Conservation (phyloP, 305 asterid genomes). For the Fraxinus sp. region DNA sequence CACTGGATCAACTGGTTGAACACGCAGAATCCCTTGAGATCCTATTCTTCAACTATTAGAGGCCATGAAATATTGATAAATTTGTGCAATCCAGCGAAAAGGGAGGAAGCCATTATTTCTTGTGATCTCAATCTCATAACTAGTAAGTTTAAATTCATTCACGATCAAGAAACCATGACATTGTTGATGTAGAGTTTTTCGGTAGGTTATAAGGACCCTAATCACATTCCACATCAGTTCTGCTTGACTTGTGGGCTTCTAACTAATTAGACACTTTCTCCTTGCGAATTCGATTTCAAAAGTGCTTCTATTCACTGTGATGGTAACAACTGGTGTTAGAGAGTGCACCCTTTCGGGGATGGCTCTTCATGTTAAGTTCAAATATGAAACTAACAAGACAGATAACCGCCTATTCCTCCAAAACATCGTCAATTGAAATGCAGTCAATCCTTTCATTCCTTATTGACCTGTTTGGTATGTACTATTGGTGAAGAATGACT, state of each 20-base stretch:
- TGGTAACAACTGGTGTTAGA: not conserved
- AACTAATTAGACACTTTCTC: not conserved
- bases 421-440: not conserved
- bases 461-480: not conserved
- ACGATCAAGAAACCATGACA: not conserved
- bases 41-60: slow-evolving; percentile 65
- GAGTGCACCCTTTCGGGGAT: not conserved
- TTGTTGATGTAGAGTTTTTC: not conserved
- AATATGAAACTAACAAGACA: not conserved
- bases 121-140: slow-evolving; percentile 72
- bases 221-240: not conserved
- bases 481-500: not conserved
- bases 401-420: not conserved
- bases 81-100: slow-evolving; percentile 26
- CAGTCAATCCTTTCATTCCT: not conserved
- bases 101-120: slow-evolving; percentile 74
- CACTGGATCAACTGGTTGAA: slow-evolving; percentile 44
- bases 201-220: not conserved
- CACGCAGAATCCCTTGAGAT: slow-evolving; percentile 55
- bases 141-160: slow-evolving; percentile 39
- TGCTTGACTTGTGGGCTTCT: not conserved
- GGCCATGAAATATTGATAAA: slow-evolving; percentile 72
- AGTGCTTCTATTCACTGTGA: not conserved
- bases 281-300: not conserved
- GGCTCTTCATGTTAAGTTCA: not conserved